phyloP scores from a whole-genome alignment of 306 rosid genomes.

The Canavalia ensiformis region DNA sequence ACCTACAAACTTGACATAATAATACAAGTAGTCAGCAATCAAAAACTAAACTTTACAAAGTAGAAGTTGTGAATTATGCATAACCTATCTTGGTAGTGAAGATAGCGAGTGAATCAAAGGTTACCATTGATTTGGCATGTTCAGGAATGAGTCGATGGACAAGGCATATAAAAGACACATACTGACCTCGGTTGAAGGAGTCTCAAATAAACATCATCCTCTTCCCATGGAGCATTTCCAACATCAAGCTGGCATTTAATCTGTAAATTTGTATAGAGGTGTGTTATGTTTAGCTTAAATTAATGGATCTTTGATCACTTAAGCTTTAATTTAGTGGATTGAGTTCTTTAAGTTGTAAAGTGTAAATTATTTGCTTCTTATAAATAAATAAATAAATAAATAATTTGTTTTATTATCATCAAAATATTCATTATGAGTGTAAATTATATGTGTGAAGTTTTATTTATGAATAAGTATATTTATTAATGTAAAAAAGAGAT shows the following conservation, averaged over 20 bases:
- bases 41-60: slow-evolving; percentile 30
- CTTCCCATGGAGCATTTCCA: slow-evolving; percentile 89
- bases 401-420: background rate
- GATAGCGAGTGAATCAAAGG: slow-evolving; percentile 83
- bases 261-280: slow-evolving; percentile 48
- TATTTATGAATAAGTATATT: too few species aligned
- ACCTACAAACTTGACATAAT: slow-evolving; percentile 74
- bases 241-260: slow-evolving; percentile 84
- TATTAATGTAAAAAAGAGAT: too few species aligned
- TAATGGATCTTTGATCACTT: background rate
- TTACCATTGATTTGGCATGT: slow-evolving; percentile 83
- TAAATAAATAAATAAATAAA: background rate
- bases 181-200: slow-evolving; percentile 89
- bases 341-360: background rate
- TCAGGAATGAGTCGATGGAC: slow-evolving; percentile 76
- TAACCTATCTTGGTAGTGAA: slow-evolving; percentile 80
- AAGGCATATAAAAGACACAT: slow-evolving; percentile 89
- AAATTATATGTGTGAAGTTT: too few species aligned
- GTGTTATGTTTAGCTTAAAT: slow-evolving; percentile 45
- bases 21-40: slow-evolving; percentile 53
- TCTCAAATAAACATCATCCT: slow-evolving; percentile 94
- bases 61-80: background rate
- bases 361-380: background rate
- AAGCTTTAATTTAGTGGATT: background rate
- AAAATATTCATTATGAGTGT: background rate